Base-by-base conservation (phyloP, 371 early-diverging fungal genomes). In the Smittium mucronatum region DNA sequence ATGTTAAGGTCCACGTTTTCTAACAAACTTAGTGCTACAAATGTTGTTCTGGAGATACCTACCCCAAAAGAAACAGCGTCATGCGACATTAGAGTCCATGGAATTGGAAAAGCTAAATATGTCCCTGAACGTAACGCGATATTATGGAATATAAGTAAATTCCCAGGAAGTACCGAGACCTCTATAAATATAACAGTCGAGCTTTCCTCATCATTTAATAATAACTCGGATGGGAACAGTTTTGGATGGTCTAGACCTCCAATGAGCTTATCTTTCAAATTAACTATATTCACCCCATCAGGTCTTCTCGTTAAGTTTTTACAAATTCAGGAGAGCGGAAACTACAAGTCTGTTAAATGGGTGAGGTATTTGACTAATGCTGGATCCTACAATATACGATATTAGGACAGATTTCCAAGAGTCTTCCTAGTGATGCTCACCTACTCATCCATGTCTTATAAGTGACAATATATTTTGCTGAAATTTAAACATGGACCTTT, bases 361-460 rank as follows among this genome's bases (percentile, higher is more conserved):
- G 98, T 98, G 35, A 82, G 97, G 57, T 97, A 97, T 76, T 95
- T 96, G 74, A 95, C 97, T n/a, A 94, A 95, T 76, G 93, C 97
- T 1, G 80, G 80, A 36, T 75, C 76, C 70, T 80, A 76, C 65
- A 70, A 72, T 58, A 76, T 78, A 58, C 67, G 78, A 47, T 47
- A 47, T 21, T 47, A n/a, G n/a, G n/a, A n/a, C n/a, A n/a, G n/a
- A n/a, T n/a, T n/a, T n/a, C n/a, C n/a, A n/a, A n/a, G n/a, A n/a
- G n/a, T n/a, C n/a, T n/a, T n/a, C n/a, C n/a, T n/a, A n/a, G n/a
- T n/a, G n/a, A n/a, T n/a, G n/a, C n/a, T n/a, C n/a, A n/a, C n/a
- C n/a, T n/a, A n/a, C n/a, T n/a, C n/a, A n/a, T n/a, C n/a, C n/a
- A n/a, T n/a, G n/a, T n/a, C n/a, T n/a, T n/a, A n/a, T n/a, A n/a